These are phyloP conservation scores for Suillus cothurnatus DNA, from an alignment of 768 basidiomycete genomes.

Conservation along the genomic window DNA sequence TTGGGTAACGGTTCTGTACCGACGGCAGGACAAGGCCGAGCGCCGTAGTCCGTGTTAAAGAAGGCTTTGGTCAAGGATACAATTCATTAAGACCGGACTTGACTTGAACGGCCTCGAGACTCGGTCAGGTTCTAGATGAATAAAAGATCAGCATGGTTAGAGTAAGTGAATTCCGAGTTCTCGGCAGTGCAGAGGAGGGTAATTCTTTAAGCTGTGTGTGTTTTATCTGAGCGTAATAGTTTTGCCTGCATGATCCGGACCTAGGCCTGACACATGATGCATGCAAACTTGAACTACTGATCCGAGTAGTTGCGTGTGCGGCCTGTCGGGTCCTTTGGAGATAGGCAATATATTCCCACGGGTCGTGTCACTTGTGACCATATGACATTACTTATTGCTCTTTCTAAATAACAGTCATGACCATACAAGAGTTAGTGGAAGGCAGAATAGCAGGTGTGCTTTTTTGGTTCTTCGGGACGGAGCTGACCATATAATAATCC, in stretches of 20 bases:
- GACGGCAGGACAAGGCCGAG: background rate
- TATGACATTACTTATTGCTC: too few relatives aligned
- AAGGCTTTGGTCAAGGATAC: background rate
- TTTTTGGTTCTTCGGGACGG: background rate
- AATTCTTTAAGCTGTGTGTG: background rate
- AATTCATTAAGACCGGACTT: background rate
- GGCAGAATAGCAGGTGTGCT: constrained; percentile 31
- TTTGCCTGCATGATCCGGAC: background rate
- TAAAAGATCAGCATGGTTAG: background rate
- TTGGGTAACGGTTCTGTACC: background rate
- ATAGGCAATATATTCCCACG: background rate
- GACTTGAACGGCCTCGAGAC: background rate
- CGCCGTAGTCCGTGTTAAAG: background rate
- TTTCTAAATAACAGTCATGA: constrained; percentile 20
- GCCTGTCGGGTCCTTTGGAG: background rate
- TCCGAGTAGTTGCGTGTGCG: too few relatives aligned
- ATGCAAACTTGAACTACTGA: too few relatives aligned
- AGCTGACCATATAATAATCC: constrained; percentile 6
- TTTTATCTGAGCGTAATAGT: background rate
- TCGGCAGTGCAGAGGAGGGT: background rate
- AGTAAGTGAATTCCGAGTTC: background rate
- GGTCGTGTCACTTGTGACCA: background rate
- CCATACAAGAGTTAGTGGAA: constrained; percentile 29
- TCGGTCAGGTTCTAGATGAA: background rate
- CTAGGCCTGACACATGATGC: background rate